Evolutionary conservation across 164 flowering plant genomes (phyloP).

Genomic region (Chimonanthus salicifolius): DNA sequence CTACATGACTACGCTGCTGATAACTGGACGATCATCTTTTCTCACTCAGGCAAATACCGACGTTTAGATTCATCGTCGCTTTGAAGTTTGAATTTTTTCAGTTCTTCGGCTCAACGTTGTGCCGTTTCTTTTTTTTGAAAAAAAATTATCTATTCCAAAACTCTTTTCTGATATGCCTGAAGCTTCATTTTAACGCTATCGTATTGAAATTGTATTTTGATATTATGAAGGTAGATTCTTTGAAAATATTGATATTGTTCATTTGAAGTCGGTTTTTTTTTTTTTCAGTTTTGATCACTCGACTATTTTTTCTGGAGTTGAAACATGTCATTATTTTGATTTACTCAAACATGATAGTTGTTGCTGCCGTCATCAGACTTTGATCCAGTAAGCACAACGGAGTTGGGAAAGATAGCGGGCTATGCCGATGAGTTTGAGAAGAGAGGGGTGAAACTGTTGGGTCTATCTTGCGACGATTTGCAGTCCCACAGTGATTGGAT

Average conservation of each 20-base stretch:
- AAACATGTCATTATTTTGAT: too few relatives aligned
- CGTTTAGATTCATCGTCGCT: too few relatives aligned
- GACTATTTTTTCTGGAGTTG: too few relatives aligned
- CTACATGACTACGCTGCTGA: conserved; percentile 57
- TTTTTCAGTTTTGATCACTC: too few relatives aligned
- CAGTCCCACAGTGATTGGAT: conserved; percentile 64
- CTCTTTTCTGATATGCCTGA: too few relatives aligned
- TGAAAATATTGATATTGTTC: too few relatives aligned
- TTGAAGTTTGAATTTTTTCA: neutral
- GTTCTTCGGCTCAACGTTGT: neutral
- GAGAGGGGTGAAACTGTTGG: conserved; percentile 75
- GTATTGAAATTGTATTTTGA: too few relatives aligned
- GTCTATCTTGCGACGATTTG: conserved; percentile 70
- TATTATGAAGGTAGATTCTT: too few relatives aligned
- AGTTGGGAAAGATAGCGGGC: conserved; percentile 61
- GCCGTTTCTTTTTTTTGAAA: neutral
- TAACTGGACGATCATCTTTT: conserved; percentile 62
- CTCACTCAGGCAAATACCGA: conserved; percentile 56
- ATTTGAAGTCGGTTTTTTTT: too few relatives aligned
- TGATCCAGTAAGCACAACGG: conserved; percentile 92
- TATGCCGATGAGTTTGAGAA: conserved; percentile 43
- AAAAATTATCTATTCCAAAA: too few relatives aligned
- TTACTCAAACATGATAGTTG: too few relatives aligned
- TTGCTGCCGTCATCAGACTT: conserved; percentile 43
- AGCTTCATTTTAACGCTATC: too few relatives aligned